Conservation (phyloP, 2,329 filamentous ascomycete species). For the Xylariomycetidae sp. region DNA sequence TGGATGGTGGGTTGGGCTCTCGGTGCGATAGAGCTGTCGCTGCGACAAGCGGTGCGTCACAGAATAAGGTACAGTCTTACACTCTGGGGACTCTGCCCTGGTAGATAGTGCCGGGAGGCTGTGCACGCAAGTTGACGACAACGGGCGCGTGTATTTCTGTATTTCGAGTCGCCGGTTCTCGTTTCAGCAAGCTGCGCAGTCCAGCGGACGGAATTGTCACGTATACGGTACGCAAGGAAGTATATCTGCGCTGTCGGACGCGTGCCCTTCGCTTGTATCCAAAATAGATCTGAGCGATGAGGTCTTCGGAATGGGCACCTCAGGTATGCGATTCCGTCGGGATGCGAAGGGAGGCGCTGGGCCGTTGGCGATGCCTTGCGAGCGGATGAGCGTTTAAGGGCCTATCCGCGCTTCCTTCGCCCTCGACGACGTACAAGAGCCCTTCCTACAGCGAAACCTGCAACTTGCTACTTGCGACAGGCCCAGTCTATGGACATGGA, state of each 20-base stretch:
- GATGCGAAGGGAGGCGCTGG: too few relatives aligned
- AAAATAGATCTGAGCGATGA: not conserved
- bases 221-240: not conserved
- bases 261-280: not conserved
- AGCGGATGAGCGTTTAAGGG: too few relatives aligned
- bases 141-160: not conserved
- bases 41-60: not conserved
- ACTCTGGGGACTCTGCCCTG: not conserved
- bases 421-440: too few relatives aligned
- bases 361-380: too few relatives aligned
- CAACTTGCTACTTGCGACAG: too few relatives aligned
- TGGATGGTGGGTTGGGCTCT: slow-evolving; percentile 1
- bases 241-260: too few relatives aligned
- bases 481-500: too few relatives aligned
- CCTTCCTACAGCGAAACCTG: too few relatives aligned
- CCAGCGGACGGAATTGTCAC: not conserved
- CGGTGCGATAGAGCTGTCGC: not conserved
- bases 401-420: too few relatives aligned
- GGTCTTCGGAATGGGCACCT: not conserved
- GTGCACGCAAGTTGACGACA: slow-evolving; percentile 1
- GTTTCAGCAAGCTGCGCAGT: not conserved
- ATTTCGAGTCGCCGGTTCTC: not conserved
- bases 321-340: not conserved
- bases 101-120: not conserved
- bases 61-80: not conserved